Evolutionary conservation across 1,284 basidiomycete genomes (phyloP), one percentile per base, ranked within the genome.

Genomic region (Microbotryum violaceum): DNA sequence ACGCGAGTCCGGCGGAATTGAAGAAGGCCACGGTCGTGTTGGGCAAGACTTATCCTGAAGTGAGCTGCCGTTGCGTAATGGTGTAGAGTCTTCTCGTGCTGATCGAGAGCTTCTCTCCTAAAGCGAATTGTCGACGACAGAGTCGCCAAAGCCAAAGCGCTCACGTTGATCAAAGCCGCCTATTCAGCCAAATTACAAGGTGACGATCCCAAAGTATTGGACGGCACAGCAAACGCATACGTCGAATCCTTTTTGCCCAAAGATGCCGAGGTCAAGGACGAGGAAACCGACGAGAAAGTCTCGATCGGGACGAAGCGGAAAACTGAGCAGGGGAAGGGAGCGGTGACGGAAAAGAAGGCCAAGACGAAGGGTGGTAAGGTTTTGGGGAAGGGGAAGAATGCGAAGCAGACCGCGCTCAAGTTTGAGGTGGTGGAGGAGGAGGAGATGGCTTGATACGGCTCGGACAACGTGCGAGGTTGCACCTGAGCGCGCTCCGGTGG

Each of bases 101-200:
- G 45, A 54, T 21, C 20, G 9, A 37, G 3, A 4, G 8, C 6
- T 25, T 44, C 6, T 18, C 9, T 23, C 10, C 9, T 18, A 4
- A 29, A 58, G 52, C 77, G 77, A 0, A 77, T 77, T 27, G 68
- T 77, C 23, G 75, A 78, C 64, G 75, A 77, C 58, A 74, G 75
- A 37, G 66, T 60, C 8, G 73, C 74, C 52, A 75, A 75, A 56
- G 71, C 70, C 5, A 63, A 66, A 4, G 74, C 71, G 51, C 69
- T 77, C 48, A 73, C 71, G 6, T 63, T 70, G 54, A 63, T 77
- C 54, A 77, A 77, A 55, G 70, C 74, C 50, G 75, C 77, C 2
- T 78, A 70, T 63, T 60, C 64, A 23, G 63, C 60, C 27, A 61
- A 66, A 37, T 20, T 68, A 4, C 60, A 66, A 59, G 67, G 67